phyloP scores from a whole-genome alignment of 1,284 basidiomycete genomes.

The Rhodotorula sp. region DNA sequence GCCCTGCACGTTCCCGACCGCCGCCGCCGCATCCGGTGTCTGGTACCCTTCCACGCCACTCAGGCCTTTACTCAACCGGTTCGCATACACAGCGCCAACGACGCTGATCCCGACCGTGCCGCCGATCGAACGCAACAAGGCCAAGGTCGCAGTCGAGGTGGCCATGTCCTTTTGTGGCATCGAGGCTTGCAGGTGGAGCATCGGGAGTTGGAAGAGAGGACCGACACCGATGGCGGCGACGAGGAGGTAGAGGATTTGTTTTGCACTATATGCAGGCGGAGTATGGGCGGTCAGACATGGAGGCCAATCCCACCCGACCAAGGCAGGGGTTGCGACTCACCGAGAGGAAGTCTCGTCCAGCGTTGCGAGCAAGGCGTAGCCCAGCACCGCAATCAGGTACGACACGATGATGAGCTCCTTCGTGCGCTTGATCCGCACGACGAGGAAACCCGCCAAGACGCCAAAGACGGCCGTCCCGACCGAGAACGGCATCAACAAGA shows the following conservation, averaged over 20 bases:
- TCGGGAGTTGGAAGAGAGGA: conserved; percentile 40
- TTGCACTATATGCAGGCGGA: conserved; percentile 17
- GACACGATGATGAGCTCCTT: conserved; percentile 33
- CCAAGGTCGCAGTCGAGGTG: conserved; percentile 66
- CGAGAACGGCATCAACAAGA: conserved; percentile 71
- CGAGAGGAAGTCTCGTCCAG: conserved; percentile 39
- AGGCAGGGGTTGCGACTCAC: conserved; percentile 5
- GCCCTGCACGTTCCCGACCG: conserved; percentile 42
- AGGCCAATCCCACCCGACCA: too few relatives aligned
- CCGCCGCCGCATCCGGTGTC: background rate
- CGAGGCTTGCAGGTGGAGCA: conserved; percentile 67
- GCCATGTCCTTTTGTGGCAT: conserved; percentile 81
- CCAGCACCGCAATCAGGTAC: conserved; percentile 40
- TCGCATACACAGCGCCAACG: conserved; percentile 44
- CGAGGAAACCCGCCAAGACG: conserved; percentile 60
- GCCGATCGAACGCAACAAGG: conserved; percentile 72
- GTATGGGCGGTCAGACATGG: background rate
- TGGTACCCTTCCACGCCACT: conserved; percentile 35
- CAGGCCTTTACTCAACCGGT: conserved; percentile 37
- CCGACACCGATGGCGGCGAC: conserved; percentile 41
- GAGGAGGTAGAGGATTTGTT: conserved; percentile 39
- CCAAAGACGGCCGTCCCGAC: conserved; percentile 57
- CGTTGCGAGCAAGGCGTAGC: conserved; percentile 45
- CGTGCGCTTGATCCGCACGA: conserved; percentile 54
- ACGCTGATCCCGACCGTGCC: conserved; percentile 68